phyloP scores from a whole-genome alignment of 1,284 basidiomycete species.

The Boletellus deceptivus region DNA sequence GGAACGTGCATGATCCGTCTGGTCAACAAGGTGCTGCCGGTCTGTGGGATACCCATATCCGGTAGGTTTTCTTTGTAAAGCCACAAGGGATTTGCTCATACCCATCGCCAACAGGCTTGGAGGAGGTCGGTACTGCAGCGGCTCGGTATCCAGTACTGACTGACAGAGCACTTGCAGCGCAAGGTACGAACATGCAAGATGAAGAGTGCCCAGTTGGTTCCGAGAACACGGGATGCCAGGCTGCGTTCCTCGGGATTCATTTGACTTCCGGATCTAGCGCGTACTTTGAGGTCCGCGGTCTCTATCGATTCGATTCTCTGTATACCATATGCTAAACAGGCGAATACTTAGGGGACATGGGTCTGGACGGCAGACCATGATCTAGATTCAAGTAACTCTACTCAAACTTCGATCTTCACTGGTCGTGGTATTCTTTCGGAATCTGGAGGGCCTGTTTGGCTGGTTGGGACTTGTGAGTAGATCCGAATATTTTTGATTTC shows the following conservation, averaged over 20 bases:
- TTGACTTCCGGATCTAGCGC: conserved; percentile 49
- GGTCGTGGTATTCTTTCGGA: conserved; percentile 58
- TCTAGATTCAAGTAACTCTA: conserved; percentile 35
- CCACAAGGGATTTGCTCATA: no score
- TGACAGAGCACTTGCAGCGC: conserved; percentile 26
- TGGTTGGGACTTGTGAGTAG: conserved; percentile 42
- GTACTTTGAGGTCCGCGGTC: conserved; percentile 44
- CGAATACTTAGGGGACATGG: conserved; percentile 43
- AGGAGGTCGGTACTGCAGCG: conserved; percentile 20
- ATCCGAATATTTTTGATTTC: neutral
- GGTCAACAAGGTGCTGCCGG: conserved; percentile 49
- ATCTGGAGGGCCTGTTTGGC: conserved; percentile 48
- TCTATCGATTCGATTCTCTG: neutral
- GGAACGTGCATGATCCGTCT: conserved; percentile 50
- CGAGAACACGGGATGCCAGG: conserved; percentile 39
- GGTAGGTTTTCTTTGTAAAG: no score
- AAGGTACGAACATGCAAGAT: conserved; percentile 42
- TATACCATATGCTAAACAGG: neutral
- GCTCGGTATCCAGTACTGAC: neutral
- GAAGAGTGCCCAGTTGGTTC: conserved; percentile 36
- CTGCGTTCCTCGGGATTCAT: conserved; percentile 53
- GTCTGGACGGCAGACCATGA: conserved; percentile 61
- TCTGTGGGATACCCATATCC: conserved; percentile 59
- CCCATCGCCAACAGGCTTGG: conserved; percentile 23
- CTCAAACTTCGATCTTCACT: conserved; percentile 42